Evolutionary conservation across 2,329 filamentous ascomycete species (phyloP), one percentile per base, ranked within the genome.

Genomic region (Fusarium pseudocircinatum): DNA sequence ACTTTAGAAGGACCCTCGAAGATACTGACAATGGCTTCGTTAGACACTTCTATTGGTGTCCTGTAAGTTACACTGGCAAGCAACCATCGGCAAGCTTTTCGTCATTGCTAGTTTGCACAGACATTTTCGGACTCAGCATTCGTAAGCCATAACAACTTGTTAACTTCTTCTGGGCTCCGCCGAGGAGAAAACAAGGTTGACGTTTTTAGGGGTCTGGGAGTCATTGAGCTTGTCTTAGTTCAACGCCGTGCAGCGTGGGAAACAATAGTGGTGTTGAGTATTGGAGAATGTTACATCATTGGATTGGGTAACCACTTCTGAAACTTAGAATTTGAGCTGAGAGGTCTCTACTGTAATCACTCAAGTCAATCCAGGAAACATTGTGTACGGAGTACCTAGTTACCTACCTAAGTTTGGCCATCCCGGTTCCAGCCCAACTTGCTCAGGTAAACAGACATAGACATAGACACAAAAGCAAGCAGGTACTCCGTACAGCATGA

Each of bases 161-260:
- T 52, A 56, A 50, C 34, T 43, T 44, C 30, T 42, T 67, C 16
- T 67, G n/a, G 42, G 52, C 26, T 39, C 43, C 16, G 36, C 49
- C 39, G 24, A 56, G 40, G 57, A 47, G 49, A 44, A 67, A 70
- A 57, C 67, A 70, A 60, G 54, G 30, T 65, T 72, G 63, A 42
- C 30, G 39, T 70, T 60, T 63, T 39, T 34, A 49, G n/a, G 40
- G 56, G 32, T 58, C 42, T 14, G 40, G 62, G 62, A 42, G 67
- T 47, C 43, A 40, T 58, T 43, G 61, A 63, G 61, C 52, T 47
- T 47, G 59, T 69, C 62, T 49, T 42, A 58, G 70, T 72, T 74
- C 47, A 50, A 73, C 68, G 58, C 63, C 54, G 46, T 71, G 66
- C 50, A 74, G 65, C 67, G 73, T 66, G 68, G 75, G 68, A 69